A percentile compares a stretch with the other conserved stretches of the same genome.
Conservation (phyloP, 257 asterid species). For the Forsythia viridissima region DNA sequence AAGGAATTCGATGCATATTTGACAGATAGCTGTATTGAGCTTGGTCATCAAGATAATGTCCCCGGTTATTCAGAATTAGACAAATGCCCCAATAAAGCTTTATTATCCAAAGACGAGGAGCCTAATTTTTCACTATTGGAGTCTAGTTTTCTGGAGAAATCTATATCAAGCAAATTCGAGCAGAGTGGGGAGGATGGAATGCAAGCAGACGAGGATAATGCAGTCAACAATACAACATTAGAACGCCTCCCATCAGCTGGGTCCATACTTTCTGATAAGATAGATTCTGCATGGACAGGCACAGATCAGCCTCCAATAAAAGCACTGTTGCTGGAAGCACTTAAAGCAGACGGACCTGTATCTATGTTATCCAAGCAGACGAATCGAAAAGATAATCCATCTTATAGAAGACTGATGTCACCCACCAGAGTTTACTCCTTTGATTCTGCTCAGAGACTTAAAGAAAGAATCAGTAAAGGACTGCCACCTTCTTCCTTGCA, state of each 20-base stretch:
- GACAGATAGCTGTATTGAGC: conserved; percentile 32
- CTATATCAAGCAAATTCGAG: conserved; percentile 24
- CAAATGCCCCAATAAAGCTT: conserved; percentile 27
- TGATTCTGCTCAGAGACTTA: conserved; percentile 81
- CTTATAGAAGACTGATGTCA: conserved; percentile 38
- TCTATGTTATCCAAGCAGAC: conserved; percentile 25
- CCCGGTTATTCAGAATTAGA: conserved; percentile 35
- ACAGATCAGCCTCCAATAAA: conserved; percentile 45
- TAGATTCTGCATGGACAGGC: conserved; percentile 94
- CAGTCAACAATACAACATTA: conserved; percentile 31
- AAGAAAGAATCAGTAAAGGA: conserved; percentile 67
- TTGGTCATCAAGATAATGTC: conserved; percentile 35
- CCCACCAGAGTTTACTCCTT: conserved; percentile 82
- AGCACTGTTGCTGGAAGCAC: conserved; percentile 27
- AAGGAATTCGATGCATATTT: conserved; percentile 37
- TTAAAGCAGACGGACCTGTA: conserved; percentile 36
- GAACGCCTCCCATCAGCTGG: conserved; percentile 71
- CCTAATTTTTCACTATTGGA: conserved; percentile 25
- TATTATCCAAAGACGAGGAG: conserved; percentile 31
- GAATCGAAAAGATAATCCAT: conserved; percentile 36
- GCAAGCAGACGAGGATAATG: conserved; percentile 26
- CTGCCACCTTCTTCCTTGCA: conserved; percentile 68
- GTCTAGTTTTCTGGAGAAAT: conserved; percentile 24
- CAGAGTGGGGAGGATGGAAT: conserved; percentile 25
- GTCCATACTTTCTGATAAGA: conserved; percentile 76